Conservation (phyloP, 2,329 filamentous ascomycete genomes). For the Plenodomus lindquistii region DNA sequence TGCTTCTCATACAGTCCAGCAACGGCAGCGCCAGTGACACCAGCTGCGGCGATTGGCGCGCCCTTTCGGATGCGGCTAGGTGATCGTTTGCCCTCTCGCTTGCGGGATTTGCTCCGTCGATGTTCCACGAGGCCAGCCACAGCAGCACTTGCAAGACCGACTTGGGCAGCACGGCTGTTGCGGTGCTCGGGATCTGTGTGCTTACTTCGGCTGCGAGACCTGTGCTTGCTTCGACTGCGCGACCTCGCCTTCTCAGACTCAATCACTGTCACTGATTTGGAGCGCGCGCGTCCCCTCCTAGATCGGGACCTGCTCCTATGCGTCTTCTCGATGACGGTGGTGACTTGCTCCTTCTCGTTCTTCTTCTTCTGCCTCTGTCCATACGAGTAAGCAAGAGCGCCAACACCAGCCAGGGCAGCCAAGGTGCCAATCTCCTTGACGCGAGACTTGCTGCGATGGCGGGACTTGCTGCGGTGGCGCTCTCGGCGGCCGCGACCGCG, state of each 20-base stretch:
- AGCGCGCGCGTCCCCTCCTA: constrained; percentile 36
- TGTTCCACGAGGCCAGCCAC: constrained; percentile 64
- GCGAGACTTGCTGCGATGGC: constrained; percentile 44
- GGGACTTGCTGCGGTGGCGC: constrained; percentile 30
- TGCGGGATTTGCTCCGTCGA: constrained; percentile 61
- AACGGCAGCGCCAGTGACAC: constrained; percentile 63
- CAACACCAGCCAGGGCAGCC: constrained; percentile 63
- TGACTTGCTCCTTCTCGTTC: constrained; percentile 43
- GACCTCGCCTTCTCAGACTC: constrained; percentile 31
- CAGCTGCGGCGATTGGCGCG: constrained; percentile 64
- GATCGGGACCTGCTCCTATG: constrained; percentile 53
- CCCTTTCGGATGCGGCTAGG: constrained; percentile 60
- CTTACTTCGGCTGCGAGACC: constrained; percentile 50
- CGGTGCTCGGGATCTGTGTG: constrained; percentile 55
- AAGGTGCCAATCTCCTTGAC: constrained; percentile 60
- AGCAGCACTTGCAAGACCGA: constrained; percentile 64
- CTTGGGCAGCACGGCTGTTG: constrained; percentile 63
- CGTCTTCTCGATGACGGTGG: constrained; percentile 48
- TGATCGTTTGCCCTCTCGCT: constrained; percentile 56
- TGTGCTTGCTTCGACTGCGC: constrained; percentile 48
- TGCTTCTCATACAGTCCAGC: constrained; percentile 66
- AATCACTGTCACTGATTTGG: constrained; percentile 44
- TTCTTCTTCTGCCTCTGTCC: constrained; percentile 53
- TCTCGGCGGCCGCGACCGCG: constrained; percentile 26
- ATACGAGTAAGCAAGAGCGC: constrained; percentile 60